Base-by-base conservation (phyloP, 75 land plant species). In the Isoetes taiwanensis region DNA sequence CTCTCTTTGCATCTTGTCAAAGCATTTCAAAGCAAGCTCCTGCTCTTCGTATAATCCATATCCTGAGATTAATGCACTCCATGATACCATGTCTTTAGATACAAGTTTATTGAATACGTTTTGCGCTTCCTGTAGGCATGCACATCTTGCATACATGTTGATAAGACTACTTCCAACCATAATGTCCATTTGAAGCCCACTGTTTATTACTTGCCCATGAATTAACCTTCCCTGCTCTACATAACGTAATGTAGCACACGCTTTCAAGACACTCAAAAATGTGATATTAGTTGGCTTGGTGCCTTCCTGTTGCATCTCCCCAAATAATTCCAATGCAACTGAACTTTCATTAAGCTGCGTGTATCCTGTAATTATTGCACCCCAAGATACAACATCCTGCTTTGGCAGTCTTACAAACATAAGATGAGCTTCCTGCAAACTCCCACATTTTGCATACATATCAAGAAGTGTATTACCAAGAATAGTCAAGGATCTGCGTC, bases 61-160 rank as follows among this genome's bases (percentile, higher is more conserved):
- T 26, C 82, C 82, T 46, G 64, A 72, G 48, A 83, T 71, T 75
- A 83, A 34, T 8, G 77, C 66, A 32, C 75, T 83, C 82, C 77
- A 78, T 3, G 82, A 72, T 24, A 82, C 69, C 23, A 79, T 65
- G 62, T 72, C 75, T 10, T 16, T 28, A 5, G 58, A 30, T 37
- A 32, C 23, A 30, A 65, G 21, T 59, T 37, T 12, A 28, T 58
- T 63, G 35, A 71, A 59, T 38, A 71, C 34, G 0, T 32, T 5
- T 2, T 41, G 43, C 6, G 78, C 80, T 38, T 74, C 70, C 29
- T 20, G 32, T 25, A 68, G n/a, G 30, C 56, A 23, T 9, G 72
- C 81, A 58, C 74, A 62, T 9, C 61, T 61, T 0, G 54, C 58
- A 52, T 81, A 74, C 53, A 71, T 34, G 6, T 70, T 41, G 10